A percentile compares a stretch with the other conserved stretches of the same genome.
phyloP scores from a whole-genome alignment of 805 yeast species.

The Yamadazyma akitaensis region DNA sequence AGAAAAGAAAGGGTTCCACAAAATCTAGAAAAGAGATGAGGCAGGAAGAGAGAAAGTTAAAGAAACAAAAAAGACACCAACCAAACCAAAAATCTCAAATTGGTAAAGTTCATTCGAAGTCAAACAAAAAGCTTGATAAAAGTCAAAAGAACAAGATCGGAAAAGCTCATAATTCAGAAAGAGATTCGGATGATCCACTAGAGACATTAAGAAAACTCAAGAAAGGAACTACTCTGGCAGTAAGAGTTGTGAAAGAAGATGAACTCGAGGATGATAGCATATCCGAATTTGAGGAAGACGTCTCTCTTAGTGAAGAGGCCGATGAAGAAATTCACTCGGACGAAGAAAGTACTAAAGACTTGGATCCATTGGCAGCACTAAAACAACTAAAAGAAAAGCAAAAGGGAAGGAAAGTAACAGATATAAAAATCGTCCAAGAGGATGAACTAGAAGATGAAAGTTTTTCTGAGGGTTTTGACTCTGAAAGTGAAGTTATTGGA shows the following conservation, averaged over 20 bases:
- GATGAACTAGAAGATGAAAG: constrained; percentile 29
- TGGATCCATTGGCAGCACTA: constrained; percentile 23
- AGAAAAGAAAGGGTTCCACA: constrained; percentile 12
- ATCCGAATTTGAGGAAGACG: background rate
- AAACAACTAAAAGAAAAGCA: constrained; percentile 13
- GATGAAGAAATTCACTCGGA: background rate
- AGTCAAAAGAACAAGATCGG: background rate
- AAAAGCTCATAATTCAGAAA: background rate
- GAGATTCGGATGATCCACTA: constrained; percentile 20
- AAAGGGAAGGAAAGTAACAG: constrained; percentile 1
- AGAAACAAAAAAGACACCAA: constrained; percentile 27
- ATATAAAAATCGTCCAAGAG: constrained; percentile 26
- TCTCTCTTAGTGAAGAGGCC: background rate
- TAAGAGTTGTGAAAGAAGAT: constrained; percentile 30
- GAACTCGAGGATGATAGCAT: constrained; percentile 24
- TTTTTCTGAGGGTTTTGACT: constrained; percentile 11
- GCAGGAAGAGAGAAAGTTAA: constrained; percentile 30
- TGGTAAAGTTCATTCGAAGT: too few relatives aligned
- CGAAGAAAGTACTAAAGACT: constrained; percentile 8
- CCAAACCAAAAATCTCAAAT: background rate
- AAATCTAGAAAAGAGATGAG: constrained; percentile 33
- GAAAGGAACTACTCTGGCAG: constrained; percentile 5
- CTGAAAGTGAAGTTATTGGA: constrained; percentile 25
- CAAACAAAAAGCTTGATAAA: background rate
- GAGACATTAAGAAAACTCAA: constrained; percentile 17